Percentiles rank a stretch among this genome's conserved stretches.
These are phyloP conservation scores for Colletotrichum sp. DNA, from an alignment of 2,329 filamentous ascomycete genomes.

Conservation along the genomic window DNA sequence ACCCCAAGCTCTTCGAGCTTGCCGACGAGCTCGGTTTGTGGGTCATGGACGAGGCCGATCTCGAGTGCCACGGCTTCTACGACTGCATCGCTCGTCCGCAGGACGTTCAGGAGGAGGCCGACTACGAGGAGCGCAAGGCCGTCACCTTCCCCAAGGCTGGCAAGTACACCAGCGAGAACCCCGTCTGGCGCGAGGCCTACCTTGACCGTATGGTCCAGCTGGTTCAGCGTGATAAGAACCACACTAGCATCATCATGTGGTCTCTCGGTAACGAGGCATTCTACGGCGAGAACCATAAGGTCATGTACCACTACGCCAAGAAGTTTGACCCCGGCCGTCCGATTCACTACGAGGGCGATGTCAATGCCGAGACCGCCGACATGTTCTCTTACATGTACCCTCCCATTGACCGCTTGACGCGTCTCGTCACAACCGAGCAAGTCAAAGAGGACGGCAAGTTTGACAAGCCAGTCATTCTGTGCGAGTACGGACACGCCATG, in stretches of 20 bases:
- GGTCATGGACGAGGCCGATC: conserved; percentile 58
- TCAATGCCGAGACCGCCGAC: conserved; percentile 63
- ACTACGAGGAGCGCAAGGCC: conserved; percentile 65
- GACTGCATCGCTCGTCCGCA: conserved; percentile 53
- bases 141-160: conserved; percentile 60
- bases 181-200: conserved; percentile 67
- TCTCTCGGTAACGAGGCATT: conserved; percentile 77
- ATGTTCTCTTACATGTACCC: conserved; percentile 75
- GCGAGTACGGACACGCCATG: conserved; percentile 70
- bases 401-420: conserved; percentile 53
- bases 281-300: conserved; percentile 70
- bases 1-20: conserved; percentile 63
- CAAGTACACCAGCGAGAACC: conserved; percentile 65
- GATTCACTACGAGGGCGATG: conserved; percentile 72
- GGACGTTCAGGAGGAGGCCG: conserved; percentile 59
- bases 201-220: conserved; percentile 70
- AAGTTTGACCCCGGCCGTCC: conserved; percentile 60
- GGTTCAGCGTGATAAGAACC: conserved; percentile 73
- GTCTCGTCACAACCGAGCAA: conserved; percentile 47
- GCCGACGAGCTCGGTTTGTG: conserved; percentile 71
- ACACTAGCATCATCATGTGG: conserved; percentile 75
- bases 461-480: conserved; percentile 64
- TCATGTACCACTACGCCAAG: conserved; percentile 70
- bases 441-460: conserved; percentile 47
- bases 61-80: conserved; percentile 61